Base-by-base conservation (phyloP, 2,329 filamentous ascomycete genomes). In the Leptographium wingfieldii region DNA sequence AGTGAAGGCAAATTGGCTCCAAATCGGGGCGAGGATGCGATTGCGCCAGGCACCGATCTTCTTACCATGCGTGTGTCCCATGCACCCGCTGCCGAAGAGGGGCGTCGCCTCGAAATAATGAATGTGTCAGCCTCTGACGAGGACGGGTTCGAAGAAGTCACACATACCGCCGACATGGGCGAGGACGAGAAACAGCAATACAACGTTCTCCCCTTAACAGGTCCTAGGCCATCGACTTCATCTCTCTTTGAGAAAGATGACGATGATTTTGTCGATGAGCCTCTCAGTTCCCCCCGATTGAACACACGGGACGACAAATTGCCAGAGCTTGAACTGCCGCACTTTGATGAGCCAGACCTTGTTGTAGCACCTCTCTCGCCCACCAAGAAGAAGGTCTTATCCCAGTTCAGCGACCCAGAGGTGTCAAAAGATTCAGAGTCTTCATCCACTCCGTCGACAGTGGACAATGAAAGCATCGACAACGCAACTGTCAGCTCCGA, bases 71-170 rank as follows among this genome's bases (percentile, higher is more conserved):
- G 79, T 54, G 75, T 77, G 16, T 73, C 80, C 2, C 77, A 78
- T 46, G 70, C 74, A 2, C 73, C 74, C 0, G 71, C 75, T 0
- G 76, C 79, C 0, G 88, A 91, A 64, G 83, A 84, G 60, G 79
- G 83, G 57, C 87, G 88, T 58, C 80, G 79, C 55, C 77, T 92
- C 1, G 89, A 92, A 65, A 83, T 92, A 16, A 88, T 87, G 58
- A 95, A 94, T 67, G 84, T 83, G 19, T 86, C 87, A 14, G 56
- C 61, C 0, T 57, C 62, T 6, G 90, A 96, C 65, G 89, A 94
- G 64, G 94, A 97, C 69, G 90, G 89, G 1, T 97, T 96, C 68
- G 94, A 99, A 70, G 91, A 96, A 72, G 92, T 97, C 11, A 80
- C 81, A 40, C 80, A 81, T 55, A 76, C 77, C 54, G 86, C 84